Evolutionary conservation across 1,284 basidiomycete genomes (phyloP), one percentile per base, ranked within the genome.

Genomic region (Tremellales sp.): DNA sequence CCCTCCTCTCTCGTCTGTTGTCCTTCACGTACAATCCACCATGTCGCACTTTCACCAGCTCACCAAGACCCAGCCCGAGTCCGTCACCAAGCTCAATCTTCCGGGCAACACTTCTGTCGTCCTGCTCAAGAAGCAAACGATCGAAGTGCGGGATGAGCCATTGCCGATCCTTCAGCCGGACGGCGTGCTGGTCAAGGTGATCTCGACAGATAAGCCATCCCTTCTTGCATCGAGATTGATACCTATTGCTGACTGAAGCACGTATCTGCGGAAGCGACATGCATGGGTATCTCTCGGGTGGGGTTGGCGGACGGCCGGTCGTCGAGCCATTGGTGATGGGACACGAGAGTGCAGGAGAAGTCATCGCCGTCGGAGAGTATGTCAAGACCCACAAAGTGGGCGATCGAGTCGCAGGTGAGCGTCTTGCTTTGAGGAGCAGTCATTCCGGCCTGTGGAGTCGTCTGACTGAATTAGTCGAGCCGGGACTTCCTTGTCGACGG

Each of bases 391-490:
- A 72, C 52, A 68, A 72, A 43, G 53, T 70, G 26, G 74, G 82
- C 40, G 79, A 81, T 58, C 61, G 77, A 33, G 73, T 76, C 22
- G 72, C 63, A 80, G 54, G 68, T 71, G 48, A 53, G 67, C 58
- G 15, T n/a, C 12, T 11, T 45, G 13, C 19, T 17, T 3, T 12
- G 15, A 24, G 15, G 40, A 43, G 25, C 13, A 27, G 6, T 33
- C 25, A 46, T 36, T 10, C 25, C 15, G 31, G 33, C 17, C 19
- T n/a, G 27, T 43, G n/a, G n/a, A 23, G 7, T 23, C 26, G 7
- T 25, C 43, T 58, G 24, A 27, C 37, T 4, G 22, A n/a, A n/a
- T 10, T 43, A 71, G 84, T 57, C 75, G 84, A 62, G 81, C 86
- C 59, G 77, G 81, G 61, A 79, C 74, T 71, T 77, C 80, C 61